Conservation (phyloP, 192 early-diverging fungal species). For the Mortierella antarctica region DNA sequence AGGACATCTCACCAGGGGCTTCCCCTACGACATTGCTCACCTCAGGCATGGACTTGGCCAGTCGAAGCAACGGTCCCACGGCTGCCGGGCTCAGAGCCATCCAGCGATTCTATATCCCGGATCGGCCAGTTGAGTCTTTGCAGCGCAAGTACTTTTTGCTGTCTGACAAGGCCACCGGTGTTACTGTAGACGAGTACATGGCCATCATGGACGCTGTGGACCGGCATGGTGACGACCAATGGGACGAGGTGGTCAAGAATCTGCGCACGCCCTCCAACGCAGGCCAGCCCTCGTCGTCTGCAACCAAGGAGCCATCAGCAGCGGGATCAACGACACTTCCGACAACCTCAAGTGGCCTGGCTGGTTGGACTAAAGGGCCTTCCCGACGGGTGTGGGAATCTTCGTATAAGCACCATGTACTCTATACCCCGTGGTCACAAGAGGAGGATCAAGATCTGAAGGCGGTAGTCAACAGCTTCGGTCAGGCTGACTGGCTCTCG, state of each 20-base stretch:
- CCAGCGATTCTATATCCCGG: conserved; percentile 32
- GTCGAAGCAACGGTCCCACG: not conserved
- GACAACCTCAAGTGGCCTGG: not conserved
- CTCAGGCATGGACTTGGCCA: no score
- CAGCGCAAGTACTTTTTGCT: conserved; percentile 41
- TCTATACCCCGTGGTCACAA: conserved; percentile 32
- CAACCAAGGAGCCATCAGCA: not conserved
- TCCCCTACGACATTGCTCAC: not conserved
- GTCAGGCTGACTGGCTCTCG: conserved; percentile 12
- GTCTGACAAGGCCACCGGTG: conserved; percentile 34
- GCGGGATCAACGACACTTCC: not conserved
- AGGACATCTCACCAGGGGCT: not conserved
- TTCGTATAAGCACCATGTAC: conserved; percentile 37
- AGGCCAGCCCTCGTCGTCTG: not conserved
- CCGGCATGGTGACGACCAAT: conserved; percentile 25
- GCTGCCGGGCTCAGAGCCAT: conserved; percentile 17
- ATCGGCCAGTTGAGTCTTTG: not conserved
- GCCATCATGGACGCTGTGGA: conserved; percentile 44
- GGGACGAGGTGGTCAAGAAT: conserved; percentile 38
- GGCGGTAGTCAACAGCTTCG: conserved; percentile 10
- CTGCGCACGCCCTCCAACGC: not conserved
- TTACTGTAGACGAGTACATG: conserved; percentile 44
- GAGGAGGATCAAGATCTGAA: conserved; percentile 33
- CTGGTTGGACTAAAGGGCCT: conserved; percentile 42
- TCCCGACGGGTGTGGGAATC: conserved; percentile 49